phyloP scores from a whole-genome alignment of 306 rosid genomes.

The Castanospermum australe region DNA sequence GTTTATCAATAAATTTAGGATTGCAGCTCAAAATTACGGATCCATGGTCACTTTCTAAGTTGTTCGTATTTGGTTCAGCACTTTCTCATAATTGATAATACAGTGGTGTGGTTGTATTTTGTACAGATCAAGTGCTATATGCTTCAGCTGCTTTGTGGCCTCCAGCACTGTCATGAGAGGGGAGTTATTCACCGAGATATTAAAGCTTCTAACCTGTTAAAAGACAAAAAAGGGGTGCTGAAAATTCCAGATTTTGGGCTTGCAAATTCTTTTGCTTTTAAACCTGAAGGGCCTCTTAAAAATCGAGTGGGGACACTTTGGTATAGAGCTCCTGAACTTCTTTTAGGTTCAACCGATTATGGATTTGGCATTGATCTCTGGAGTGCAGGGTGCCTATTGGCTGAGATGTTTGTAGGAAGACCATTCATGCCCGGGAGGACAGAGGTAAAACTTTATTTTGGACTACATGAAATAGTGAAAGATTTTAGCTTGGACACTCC shows the following conservation, averaged over 20 bases:
- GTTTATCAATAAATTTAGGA: not conserved
- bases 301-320: conserved; percentile 86
- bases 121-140: conserved; percentile 72
- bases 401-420: conserved; percentile 67
- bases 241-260: conserved; percentile 92
- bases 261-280: conserved; percentile 47
- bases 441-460: conserved; percentile 50
- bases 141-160: conserved; percentile 78
- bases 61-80: not conserved
- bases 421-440: conserved; percentile 79
- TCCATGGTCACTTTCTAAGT: not conserved
- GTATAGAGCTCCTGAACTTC: conserved; percentile 91
- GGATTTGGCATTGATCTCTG: conserved; percentile 80
- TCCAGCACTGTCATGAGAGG: conserved; percentile 62
- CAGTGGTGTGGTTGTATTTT: not conserved
- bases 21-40: not conserved
- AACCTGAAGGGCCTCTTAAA: conserved; percentile 51
- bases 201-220: conserved; percentile 76
- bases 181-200: conserved; percentile 73
- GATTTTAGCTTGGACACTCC: not conserved
- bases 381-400: conserved; percentile 84
- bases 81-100: not conserved
- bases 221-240: conserved; percentile 58
- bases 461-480: not conserved
- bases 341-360: conserved; percentile 77